These are phyloP conservation scores for Picea abies DNA, from an alignment of 83 land plant genomes.

Conservation along the genomic window DNA sequence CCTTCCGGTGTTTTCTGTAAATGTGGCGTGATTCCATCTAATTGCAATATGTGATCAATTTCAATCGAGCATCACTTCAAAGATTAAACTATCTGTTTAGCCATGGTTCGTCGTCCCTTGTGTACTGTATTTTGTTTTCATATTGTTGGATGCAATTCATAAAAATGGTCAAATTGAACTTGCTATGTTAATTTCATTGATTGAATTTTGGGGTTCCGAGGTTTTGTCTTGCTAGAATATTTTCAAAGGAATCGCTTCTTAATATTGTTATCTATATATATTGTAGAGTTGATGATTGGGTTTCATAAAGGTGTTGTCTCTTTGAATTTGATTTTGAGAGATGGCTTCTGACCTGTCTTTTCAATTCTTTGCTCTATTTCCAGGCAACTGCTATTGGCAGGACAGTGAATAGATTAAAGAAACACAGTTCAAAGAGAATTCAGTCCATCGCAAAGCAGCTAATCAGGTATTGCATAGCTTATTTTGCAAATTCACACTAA, in stretches of 20 bases:
- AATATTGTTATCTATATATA: neutral
- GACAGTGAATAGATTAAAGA: constrained; percentile 54
- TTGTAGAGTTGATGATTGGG: neutral
- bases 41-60: neutral
- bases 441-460: constrained; percentile 45
- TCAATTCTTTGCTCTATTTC: neutral
- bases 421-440: constrained; percentile 46
- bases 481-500: neutral
- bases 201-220: neutral
- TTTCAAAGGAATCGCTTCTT: too few species aligned
- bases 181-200: neutral
- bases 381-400: constrained; percentile 79
- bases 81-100: neutral
- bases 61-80: neutral
- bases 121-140: too few species aligned
- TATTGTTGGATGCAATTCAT: neutral
- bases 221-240: neutral
- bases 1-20: neutral
- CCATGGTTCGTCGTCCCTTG: neutral
- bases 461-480: constrained; percentile 37
- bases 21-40: neutral
- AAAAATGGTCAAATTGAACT: neutral
- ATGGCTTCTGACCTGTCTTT: neutral
- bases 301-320: neutral
- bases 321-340: neutral